Base-by-base conservation (phyloP, 495 filamentous ascomycete species). In the Aspergillus mulundensis region DNA sequence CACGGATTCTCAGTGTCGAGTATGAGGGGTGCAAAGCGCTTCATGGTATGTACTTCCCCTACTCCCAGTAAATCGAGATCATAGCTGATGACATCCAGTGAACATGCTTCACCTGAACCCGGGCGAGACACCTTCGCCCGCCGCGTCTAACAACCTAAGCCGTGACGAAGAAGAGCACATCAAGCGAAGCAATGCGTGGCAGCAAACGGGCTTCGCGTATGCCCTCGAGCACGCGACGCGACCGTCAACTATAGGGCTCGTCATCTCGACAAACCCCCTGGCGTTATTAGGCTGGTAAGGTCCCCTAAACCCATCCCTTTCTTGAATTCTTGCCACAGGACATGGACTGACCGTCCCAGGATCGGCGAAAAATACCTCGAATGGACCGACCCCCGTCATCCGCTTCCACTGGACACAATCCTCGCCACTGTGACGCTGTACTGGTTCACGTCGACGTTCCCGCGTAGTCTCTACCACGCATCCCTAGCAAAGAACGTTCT, bases 341-440 rank as follows among this genome's bases (percentile, higher is more conserved):
- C n/a, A n/a, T n/a, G n/a, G n/a, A n/a, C n/a, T n/a, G n/a, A n/a
- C n/a, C n/a, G n/a, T n/a, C n/a, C n/a, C 28, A 48, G 81, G 83
- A 71, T 87, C 50, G 85, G 82, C 16, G 86, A 88, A 67, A 88
- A 89, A 59, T 81, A 83, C 61, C 56, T 86, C 18, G 76, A 80
- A 49, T 88, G 85, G 86, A 70, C 72, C 5, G 84, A 88, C 54
- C 49, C 49, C 0, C 32, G 32, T 0, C 66, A 71, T 1, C 67
- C 76, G 5, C 74, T 84, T 2, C 45, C 73, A 5, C 48, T 80
- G 5, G 72, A 85, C n/a, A 74, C 68, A 5, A 85, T 89, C 36
- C 72, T 87, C 5, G 75, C 77, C 20, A 66, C 71, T 1, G 70
- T 84, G 18, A 80, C 75, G 4, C 62, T 87, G 15, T 89, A 85